phyloP scores from a whole-genome alignment of 768 basidiomycete species.

The Termitomyces heimii region DNA sequence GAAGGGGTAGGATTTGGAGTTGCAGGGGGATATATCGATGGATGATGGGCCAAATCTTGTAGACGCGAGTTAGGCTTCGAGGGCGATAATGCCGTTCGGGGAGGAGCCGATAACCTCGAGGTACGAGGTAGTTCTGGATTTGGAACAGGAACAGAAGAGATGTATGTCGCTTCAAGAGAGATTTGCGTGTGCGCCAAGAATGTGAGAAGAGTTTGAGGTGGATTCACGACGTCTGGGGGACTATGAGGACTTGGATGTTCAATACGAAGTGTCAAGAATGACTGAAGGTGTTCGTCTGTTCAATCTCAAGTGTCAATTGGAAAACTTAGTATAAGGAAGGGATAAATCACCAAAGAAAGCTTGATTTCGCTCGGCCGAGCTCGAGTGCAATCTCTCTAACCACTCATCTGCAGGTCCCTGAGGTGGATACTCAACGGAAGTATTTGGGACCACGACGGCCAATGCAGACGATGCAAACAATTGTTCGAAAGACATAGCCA shows the following conservation, averaged over 20 bases:
- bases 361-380: constrained; percentile 47
- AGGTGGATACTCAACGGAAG: constrained; percentile 56
- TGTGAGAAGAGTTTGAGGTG: constrained; percentile 44
- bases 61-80: constrained; percentile 28
- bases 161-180: constrained; percentile 78
- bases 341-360: constrained; percentile 67
- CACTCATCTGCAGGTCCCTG: constrained; percentile 43
- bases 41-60: constrained; percentile 34
- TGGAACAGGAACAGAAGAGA: constrained; percentile 40
- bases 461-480: constrained; percentile 55
- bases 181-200: constrained; percentile 70
- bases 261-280: constrained; percentile 46
- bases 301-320: constrained; percentile 15
- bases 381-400: constrained; percentile 40
- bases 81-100: constrained; percentile 49
- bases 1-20: constrained; percentile 84
- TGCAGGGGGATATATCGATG: constrained; percentile 71
- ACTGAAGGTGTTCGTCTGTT: constrained; percentile 52
- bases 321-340: constrained; percentile 8
- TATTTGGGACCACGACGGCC: constrained; percentile 59
- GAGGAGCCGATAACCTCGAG: constrained; percentile 40
- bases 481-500: constrained; percentile 47
- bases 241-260: constrained; percentile 47
- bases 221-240: constrained; percentile 29
- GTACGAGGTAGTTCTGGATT: constrained; percentile 30